Percentiles rank a stretch among this genome's conserved stretches.
These are phyloP conservation scores for Peniophora sp. DNA, from an alignment of 1,284 basidiomycete species.

Conservation along the genomic window DNA sequence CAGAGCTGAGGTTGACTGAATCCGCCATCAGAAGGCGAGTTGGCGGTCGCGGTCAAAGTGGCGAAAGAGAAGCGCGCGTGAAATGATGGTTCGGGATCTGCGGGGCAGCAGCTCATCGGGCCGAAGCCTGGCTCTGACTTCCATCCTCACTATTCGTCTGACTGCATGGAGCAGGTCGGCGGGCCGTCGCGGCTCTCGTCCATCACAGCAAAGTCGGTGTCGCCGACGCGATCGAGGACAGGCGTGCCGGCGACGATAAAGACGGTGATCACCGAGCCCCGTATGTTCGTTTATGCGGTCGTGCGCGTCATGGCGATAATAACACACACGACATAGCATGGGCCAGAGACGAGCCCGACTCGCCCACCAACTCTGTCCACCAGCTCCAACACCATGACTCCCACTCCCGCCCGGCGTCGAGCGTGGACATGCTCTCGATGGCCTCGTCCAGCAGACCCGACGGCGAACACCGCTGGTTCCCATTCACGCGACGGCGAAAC, in stretches of 20 bases:
- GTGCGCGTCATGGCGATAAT: constrained; percentile 9
- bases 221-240: constrained; percentile 24
- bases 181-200: constrained; percentile 17
- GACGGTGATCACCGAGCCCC: constrained; percentile 61
- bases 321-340: constrained; percentile 43
- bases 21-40: constrained; percentile 23
- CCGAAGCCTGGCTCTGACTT: constrained; percentile 4
- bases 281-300: constrained; percentile 33
- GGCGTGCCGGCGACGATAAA: constrained; percentile 33
- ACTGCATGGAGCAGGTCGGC: constrained; percentile 10
- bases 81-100: neutral
- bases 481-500: constrained; percentile 33
- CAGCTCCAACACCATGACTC: constrained; percentile 13
- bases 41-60: neutral
- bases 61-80: neutral
- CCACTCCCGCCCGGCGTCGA: constrained; percentile 19
- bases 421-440: constrained; percentile 45
- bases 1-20: constrained; percentile 41
- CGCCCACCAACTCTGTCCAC: constrained; percentile 44
- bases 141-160: constrained; percentile 7
- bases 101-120: neutral
- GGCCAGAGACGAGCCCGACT: constrained; percentile 75
- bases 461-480: constrained; percentile 57
- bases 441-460: constrained; percentile 32
- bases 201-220: constrained; percentile 12